These are phyloP conservation scores for Sporormia fimetaria DNA, from an alignment of 495 filamentous ascomycete genomes.

Conservation along the genomic window DNA sequence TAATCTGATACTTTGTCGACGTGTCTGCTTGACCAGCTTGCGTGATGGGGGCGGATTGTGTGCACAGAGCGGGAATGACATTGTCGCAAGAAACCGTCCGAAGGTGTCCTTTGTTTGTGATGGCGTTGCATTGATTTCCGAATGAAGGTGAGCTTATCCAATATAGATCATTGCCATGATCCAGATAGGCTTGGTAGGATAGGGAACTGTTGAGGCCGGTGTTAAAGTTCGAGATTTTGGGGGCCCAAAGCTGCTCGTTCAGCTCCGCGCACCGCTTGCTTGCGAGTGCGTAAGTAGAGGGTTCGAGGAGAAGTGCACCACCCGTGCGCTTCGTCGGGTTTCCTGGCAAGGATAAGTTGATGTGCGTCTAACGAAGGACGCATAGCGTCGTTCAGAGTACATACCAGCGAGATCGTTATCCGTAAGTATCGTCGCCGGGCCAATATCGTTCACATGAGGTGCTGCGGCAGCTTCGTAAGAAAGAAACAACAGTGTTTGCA, in stretches of 20 bases:
- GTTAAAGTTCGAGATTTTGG: background rate
- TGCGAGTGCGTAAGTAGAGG: background rate
- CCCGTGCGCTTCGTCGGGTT: conserved; percentile 3
- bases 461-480: no score
- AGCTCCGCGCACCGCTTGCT: background rate
- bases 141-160: conserved; percentile 2
- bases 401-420: conserved; percentile 8
- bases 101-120: conserved; percentile 9
- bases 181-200: background rate
- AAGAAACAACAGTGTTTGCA: no score
- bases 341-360: background rate
- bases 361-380: no score
- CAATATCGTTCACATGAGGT: conserved; percentile 1
- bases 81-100: conserved; percentile 2
- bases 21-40: conserved; percentile 18
- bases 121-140: conserved; percentile 7
- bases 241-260: conserved; percentile 1
- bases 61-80: conserved; percentile 17
- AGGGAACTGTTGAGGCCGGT: conserved; percentile 2
- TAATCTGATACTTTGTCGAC: conserved; percentile 16
- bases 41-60: conserved; percentile 21
- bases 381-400: no score
- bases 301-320: conserved; percentile 4
- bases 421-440: conserved; percentile 2
- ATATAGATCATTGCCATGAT: conserved; percentile 3